These are phyloP conservation scores for Schizosaccharomyces cryophilus DNA, from an alignment of 805 yeast species.

Conservation along the genomic window DNA sequence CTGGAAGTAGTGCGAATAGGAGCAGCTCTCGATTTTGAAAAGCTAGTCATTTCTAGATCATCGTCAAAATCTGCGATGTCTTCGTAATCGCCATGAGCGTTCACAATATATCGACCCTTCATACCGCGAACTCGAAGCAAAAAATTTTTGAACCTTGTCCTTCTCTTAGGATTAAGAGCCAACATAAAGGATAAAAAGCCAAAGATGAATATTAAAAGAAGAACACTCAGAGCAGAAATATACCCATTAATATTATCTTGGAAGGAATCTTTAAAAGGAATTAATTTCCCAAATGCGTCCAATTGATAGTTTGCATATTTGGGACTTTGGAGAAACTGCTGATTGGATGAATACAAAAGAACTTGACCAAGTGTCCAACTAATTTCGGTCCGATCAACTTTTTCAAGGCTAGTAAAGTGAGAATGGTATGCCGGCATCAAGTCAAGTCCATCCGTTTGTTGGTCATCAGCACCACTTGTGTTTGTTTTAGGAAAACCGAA, in stretches of 20 bases:
- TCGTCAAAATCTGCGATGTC: not conserved
- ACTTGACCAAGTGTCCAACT: conserved; percentile 93
- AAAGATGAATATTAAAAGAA: not conserved
- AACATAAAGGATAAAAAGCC: not conserved
- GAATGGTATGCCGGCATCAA: not conserved
- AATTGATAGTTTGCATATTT: not conserved
- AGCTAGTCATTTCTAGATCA: not conserved
- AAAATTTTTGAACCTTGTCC: not conserved
- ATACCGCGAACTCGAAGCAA: not conserved
- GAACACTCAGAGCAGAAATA: not conserved
- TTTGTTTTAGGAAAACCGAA: conserved; percentile 42
- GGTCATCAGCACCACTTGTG: not conserved
- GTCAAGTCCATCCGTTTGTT: not conserved
- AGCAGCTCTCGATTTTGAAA: not conserved
- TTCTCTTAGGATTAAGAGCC: not conserved
- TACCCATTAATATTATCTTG: not conserved
- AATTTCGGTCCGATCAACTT: conserved; percentile 60
- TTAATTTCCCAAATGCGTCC: not conserved
- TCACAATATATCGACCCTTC: not conserved
- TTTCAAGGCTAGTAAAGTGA: conserved; percentile 31
- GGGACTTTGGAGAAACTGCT: not conserved
- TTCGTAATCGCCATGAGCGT: not conserved
- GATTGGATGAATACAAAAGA: conserved; percentile 28
- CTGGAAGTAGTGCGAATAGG: not conserved
- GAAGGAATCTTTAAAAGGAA: not conserved